Conservation (phyloP, 768 basidiomycete genomes). For the Psilocybe subaeruginosa region DNA sequence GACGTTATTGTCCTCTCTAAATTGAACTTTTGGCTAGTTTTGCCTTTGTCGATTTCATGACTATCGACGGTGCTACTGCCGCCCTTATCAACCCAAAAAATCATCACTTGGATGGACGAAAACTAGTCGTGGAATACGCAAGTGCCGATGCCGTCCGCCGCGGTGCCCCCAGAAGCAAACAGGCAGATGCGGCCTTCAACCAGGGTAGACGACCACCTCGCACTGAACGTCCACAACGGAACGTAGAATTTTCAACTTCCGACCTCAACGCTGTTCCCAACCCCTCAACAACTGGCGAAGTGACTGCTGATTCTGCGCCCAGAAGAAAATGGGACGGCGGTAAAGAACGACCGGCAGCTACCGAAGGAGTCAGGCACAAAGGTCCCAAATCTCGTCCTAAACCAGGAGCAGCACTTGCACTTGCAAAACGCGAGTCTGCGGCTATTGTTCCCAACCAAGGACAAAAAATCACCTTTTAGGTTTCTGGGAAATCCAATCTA, state of each 20-base stretch:
- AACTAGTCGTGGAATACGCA: slow-evolving; percentile 89
- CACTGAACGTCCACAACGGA: not conserved
- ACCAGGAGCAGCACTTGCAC: slow-evolving; percentile 81
- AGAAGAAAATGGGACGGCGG: slow-evolving; percentile 8
- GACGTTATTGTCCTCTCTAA: not conserved
- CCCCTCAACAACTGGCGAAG: not conserved
- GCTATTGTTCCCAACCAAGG: slow-evolving; percentile 73
- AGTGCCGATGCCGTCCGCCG: slow-evolving; percentile 86
- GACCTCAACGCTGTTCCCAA: not conserved
- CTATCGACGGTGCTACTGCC: slow-evolving; percentile 75
- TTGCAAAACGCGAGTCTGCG: slow-evolving; percentile 74
- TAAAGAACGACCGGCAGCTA: not conserved
- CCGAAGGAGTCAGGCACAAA: slow-evolving; percentile 27
- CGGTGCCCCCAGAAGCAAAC: slow-evolving; percentile 55
- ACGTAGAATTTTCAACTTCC: not conserved
- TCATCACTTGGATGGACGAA: slow-evolving; percentile 80
- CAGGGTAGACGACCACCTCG: slow-evolving; percentile 9
- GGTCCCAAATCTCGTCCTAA: slow-evolving; percentile 55
- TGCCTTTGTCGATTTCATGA: slow-evolving; percentile 92
- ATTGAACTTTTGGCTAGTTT: slow-evolving; percentile 56
- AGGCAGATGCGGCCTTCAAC: slow-evolving; percentile 17
- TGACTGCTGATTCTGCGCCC: not conserved
- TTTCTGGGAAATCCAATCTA: not conserved
- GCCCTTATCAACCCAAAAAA: slow-evolving; percentile 85
- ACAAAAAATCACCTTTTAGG: slow-evolving; percentile 72